Percentiles rank a stretch among this genome's conserved stretches.
These are phyloP conservation scores for Cytospora leucostoma DNA, from an alignment of 2,329 filamentous ascomycete genomes.

Conservation along the genomic window DNA sequence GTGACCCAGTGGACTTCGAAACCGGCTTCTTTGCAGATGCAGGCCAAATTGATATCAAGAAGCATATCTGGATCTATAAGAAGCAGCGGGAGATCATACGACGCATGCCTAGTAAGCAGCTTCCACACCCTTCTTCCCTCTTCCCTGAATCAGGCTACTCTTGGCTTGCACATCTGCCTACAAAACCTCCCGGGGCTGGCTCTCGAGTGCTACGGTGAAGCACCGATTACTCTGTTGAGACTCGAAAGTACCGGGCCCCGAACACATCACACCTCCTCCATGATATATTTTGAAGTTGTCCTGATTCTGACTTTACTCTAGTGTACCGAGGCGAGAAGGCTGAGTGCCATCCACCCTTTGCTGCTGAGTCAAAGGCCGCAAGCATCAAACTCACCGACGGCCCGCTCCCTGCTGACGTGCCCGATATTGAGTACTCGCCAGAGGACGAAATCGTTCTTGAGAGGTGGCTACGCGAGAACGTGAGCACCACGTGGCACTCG, in stretches of 20 bases:
- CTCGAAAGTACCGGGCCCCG: slow-evolving; percentile 1
- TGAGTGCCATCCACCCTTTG: slow-evolving; percentile 47
- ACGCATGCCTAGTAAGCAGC: slow-evolving; percentile 41
- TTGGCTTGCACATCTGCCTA: too few species aligned
- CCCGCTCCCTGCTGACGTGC: slow-evolving; percentile 14
- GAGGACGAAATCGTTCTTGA: slow-evolving; percentile 53
- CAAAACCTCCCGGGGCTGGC: too few species aligned
- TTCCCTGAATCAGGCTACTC: too few species aligned
- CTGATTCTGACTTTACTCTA: too few species aligned
- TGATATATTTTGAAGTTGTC: too few species aligned
- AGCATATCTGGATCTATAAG: slow-evolving; percentile 65
- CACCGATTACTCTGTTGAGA: too few species aligned
- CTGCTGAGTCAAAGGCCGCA: slow-evolving; percentile 28
- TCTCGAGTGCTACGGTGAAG: too few species aligned
- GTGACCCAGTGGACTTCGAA: slow-evolving; percentile 55
- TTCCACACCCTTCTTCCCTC: too few species aligned
- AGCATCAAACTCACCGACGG: background rate
- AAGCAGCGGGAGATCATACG: slow-evolving; percentile 62
- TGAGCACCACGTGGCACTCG: slow-evolving; percentile 46
- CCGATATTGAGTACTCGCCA: slow-evolving; percentile 48
- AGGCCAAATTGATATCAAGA: slow-evolving; percentile 56
- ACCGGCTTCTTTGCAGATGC: slow-evolving; percentile 57
- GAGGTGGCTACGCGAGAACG: slow-evolving; percentile 40
- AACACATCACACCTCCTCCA: slow-evolving; percentile 43
- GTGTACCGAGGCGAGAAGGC: slow-evolving; percentile 42